These are phyloP conservation scores for Vanderwaltozyma polyspora DNA, from an alignment of 805 yeast species.

Conservation along the genomic window DNA sequence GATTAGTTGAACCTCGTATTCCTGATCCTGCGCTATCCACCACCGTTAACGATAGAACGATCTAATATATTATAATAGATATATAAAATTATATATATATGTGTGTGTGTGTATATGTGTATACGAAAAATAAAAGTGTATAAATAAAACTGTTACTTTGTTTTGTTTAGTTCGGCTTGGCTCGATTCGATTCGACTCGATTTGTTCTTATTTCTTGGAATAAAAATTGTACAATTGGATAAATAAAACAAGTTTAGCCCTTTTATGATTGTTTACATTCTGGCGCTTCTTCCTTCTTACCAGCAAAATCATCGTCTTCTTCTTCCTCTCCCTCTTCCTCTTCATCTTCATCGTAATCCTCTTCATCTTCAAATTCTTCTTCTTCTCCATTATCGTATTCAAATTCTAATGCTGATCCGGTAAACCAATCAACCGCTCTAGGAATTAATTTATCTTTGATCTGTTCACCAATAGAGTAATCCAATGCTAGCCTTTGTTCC, in stretches of 20 bases:
- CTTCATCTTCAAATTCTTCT: constrained; percentile 48
- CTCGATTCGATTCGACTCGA: background rate
- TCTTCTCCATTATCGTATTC: constrained; percentile 51
- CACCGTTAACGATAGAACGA: too few species aligned
- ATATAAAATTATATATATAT: background rate
- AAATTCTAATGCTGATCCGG: constrained; percentile 88
- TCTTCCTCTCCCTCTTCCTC: constrained; percentile 47
- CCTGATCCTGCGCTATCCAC: too few species aligned
- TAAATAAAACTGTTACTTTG: background rate
- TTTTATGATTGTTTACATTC: constrained; percentile 70
- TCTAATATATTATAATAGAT: background rate
- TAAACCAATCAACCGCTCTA: constrained; percentile 96
- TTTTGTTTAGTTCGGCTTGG: background rate
- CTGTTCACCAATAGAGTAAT: constrained; percentile 92
- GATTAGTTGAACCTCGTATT: too few species aligned
- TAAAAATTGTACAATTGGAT: too few species aligned
- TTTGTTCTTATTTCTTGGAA: background rate
- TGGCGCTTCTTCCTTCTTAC: constrained; percentile 50
- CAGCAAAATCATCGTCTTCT: constrained; percentile 31
- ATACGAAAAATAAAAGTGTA: background rate
- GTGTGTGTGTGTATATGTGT: background rate
- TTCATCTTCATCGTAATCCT: constrained; percentile 54
- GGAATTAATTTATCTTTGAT: constrained; percentile 92
- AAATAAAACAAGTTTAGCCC: too few species aligned
- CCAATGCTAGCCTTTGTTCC: constrained; percentile 78